Conservation (phyloP, 805 yeast species). For the Komagataella phaffii region DNA sequence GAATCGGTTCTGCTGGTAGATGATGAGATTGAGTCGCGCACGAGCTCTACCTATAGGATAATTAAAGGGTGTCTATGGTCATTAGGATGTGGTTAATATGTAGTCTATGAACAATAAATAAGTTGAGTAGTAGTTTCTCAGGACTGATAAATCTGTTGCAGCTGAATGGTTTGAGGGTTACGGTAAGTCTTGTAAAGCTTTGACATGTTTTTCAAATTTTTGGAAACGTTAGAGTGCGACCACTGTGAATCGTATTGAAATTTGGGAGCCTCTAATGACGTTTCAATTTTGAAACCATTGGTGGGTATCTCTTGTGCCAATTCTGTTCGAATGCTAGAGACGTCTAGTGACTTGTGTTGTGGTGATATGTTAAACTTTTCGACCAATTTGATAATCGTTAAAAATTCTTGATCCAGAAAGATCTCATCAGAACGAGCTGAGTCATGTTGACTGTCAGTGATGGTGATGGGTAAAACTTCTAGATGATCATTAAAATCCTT, state of each 20-base stretch:
- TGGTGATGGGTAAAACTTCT: conserved; percentile 32
- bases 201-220: not conserved
- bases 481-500: conserved; percentile 47
- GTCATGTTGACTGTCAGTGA: conserved; percentile 10
- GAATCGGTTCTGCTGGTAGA: conserved; percentile 3
- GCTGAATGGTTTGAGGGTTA: not conserved
- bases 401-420: conserved; percentile 23
- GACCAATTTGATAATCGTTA: conserved; percentile 11
- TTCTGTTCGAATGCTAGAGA: not conserved
- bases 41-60: not conserved
- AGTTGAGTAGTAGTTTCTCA: not conserved
- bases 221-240: not conserved
- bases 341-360: not conserved
- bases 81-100: not conserved
- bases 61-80: too few relatives aligned
- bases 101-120: not conserved
- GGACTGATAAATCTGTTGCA: not conserved
- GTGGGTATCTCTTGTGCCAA: not conserved
- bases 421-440: conserved; percentile 7
- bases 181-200: not conserved
- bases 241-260: not conserved
- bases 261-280: not conserved
- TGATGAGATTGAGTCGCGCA: conserved; percentile 1
- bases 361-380: conserved; percentile 1
- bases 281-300: not conserved